phyloP scores from a whole-genome alignment of 2,329 filamentous ascomycete species.

The Penicillium crustosum region DNA sequence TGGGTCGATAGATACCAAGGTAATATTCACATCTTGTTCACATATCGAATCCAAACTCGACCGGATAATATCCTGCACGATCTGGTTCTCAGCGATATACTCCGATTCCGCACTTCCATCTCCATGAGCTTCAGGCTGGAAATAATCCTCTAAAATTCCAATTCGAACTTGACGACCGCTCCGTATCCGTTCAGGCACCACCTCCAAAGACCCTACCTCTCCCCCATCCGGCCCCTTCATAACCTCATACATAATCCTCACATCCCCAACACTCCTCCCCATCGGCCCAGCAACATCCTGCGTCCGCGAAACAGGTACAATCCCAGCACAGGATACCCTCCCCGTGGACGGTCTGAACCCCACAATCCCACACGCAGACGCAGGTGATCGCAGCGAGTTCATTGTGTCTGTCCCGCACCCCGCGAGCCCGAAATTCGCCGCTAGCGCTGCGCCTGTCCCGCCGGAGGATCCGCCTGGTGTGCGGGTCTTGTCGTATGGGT shows the following conservation, averaged over 20 bases:
- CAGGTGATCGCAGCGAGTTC: slow-evolving; percentile 62
- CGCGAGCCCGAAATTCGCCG: slow-evolving; percentile 57
- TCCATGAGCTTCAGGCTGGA: slow-evolving; percentile 41
- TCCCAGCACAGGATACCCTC: slow-evolving; percentile 51
- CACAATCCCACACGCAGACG: slow-evolving; percentile 60
- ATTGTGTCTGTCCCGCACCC: slow-evolving; percentile 63
- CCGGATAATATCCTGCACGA: slow-evolving; percentile 57
- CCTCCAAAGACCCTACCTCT: not conserved
- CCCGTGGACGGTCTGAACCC: slow-evolving; percentile 60
- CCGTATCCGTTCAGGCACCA: not conserved
- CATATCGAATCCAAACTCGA: slow-evolving; percentile 37
- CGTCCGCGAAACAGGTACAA: slow-evolving; percentile 58
- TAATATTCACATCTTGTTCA: slow-evolving; percentile 14
- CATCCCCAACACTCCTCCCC: slow-evolving; percentile 44
- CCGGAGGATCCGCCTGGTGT: slow-evolving; percentile 66
- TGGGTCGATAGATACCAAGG: slow-evolving; percentile 53
- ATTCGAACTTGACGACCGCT: slow-evolving; percentile 32
- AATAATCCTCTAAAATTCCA: slow-evolving; percentile 57
- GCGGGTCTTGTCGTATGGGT: slow-evolving; percentile 65
- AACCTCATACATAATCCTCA: slow-evolving; percentile 27
- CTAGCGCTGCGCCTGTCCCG: slow-evolving; percentile 62
- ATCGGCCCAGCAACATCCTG: slow-evolving; percentile 60
- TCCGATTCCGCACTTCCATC: slow-evolving; percentile 22
- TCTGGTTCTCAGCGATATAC: slow-evolving; percentile 51
- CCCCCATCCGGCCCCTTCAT: slow-evolving; percentile 19